Base-by-base conservation (phyloP, 2,329 filamentous ascomycete genomes). In the Penicillium sumatraense region DNA sequence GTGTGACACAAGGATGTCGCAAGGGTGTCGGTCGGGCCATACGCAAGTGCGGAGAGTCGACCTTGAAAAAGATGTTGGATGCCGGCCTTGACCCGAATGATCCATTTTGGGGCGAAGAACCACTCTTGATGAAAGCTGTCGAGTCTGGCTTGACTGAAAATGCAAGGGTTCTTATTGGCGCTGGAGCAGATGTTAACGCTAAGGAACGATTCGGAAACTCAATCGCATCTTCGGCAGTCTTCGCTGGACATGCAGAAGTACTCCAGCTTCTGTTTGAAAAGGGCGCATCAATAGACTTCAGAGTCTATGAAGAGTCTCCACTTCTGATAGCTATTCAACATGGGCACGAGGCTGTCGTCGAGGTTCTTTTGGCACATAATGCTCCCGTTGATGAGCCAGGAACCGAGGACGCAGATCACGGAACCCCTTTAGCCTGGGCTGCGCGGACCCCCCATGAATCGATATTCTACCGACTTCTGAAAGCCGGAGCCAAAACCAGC, bases 381-480 rank as follows among this genome's bases (percentile, higher is more conserved):
- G 36, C n/a, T 13, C 20, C 38, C 3, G 20, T 54, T 16, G 36
- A 54, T 21, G 18, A 49, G 14, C 8, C 18, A 7, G 51, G 38
- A 2, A 20, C 35, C 9, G 7, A 24, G 6, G 24, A 5, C n/a
- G 45, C 36, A 44, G 2, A 16, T 5, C 2, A 18, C 16, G 53
- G 41, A 24, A 36, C 48, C 2, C 46, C 50, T 5, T 35, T 50
- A 21, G 35, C 40, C 23, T 53, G 40, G 45, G 46, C 54, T 20
- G 45, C 45, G 33, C 38, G 26, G n/a, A 13, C 7, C 24, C 23
- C 35, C 9, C n/a, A 50, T n/a, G 27, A 24, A 24, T 26, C 57
- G 16, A 57, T 68, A n/a, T 61, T 68, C 13, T 53, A 64, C 18
- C 50, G 63, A n/a, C 61, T 72, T 2, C 47, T 71, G 1, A 51